Evolutionary conservation across 352 stramenopile genomes (phyloP), one percentile per base, ranked within the genome.

Genomic region (Phytophthora tubulina): DNA sequence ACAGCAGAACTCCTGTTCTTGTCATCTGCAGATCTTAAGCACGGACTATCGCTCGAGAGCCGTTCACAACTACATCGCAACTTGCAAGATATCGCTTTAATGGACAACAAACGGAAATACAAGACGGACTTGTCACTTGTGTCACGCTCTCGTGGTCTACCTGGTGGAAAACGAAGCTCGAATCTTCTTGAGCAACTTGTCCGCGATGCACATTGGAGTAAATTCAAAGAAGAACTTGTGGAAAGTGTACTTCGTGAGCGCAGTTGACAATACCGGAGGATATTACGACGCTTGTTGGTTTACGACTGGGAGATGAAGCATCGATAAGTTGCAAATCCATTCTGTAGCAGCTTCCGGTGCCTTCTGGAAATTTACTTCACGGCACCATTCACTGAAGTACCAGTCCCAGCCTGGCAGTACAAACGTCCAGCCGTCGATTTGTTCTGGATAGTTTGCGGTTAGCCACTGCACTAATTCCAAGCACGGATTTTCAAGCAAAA

Each of bases 1-100:
- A 83, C 84, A 3, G 63, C 70, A 6, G 82, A 90, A 10, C 17
- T 92, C 0, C n/a, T 90, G 3, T 92, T 90, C 61, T 75, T 92
- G 17, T 81, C 80, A 8, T 71, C 78, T 1, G 32, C 53, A 0
- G 81, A 90, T 57, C 44, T 92, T 8, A 67, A 60, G 3, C 46
- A 74, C 10, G 62, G 72, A 3, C 39, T 92, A 14, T 88, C 78
- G 3, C 14, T 61, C 1, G 46, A 69, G 17, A 91, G 75, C 42
- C 75, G 80, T n/a, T 46, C 57, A 4, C 58, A 67, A 11, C 42
- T 91, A 30, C 76, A 88, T 31, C 70, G 59, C 6, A 86, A 89
- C 31, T 63, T 85, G 7, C 77, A 83, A 39, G 33, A 45, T 0
- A 57, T 72, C 42, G 58, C 44, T 4, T 42, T 63, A 27, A 60